Percentiles rank a stretch among this genome's conserved stretches.
Evolutionary conservation across 2,329 filamentous ascomycete genomes (phyloP).

Genomic region (Tolypocladium paradoxum): DNA sequence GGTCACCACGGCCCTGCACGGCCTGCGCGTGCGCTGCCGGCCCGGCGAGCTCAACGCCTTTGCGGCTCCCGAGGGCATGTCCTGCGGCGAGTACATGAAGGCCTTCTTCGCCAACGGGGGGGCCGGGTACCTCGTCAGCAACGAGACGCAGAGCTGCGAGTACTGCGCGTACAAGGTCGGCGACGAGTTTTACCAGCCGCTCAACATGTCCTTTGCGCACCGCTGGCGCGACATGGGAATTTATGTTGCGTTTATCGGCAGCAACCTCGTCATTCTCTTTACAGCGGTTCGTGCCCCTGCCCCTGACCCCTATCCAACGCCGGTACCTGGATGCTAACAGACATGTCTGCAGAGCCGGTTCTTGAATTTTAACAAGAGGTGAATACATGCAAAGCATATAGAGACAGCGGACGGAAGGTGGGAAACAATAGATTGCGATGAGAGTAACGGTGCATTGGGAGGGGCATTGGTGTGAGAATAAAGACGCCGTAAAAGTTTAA

Average conservation of each 20-base stretch:
- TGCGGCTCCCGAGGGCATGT: constrained; percentile 51
- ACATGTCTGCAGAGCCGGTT: neutral
- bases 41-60: constrained; percentile 56
- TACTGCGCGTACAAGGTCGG: constrained; percentile 77
- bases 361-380: constrained; percentile 4
- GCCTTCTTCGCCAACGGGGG: constrained; percentile 59
- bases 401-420: neutral
- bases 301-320: neutral
- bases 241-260: constrained; percentile 62
- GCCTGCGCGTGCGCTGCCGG: constrained; percentile 49
- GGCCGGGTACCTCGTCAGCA: constrained; percentile 59
- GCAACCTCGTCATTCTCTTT: constrained; percentile 58
- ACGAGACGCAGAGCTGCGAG: constrained; percentile 55
- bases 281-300: constrained; percentile 34
- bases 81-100: constrained; percentile 66
- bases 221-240: constrained; percentile 81
- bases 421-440: neutral
- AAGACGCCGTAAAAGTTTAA: neutral
- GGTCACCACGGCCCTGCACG: constrained; percentile 67
- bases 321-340: neutral
- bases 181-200: constrained; percentile 64
- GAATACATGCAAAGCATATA: no score
- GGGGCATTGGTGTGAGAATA: neutral
- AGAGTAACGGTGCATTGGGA: neutral
- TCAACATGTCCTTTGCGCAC: constrained; percentile 55